Evolutionary conservation across 331 rosid species (phyloP), one percentile per base, ranked within the genome.

Genomic region (Quercus tomentella): DNA sequence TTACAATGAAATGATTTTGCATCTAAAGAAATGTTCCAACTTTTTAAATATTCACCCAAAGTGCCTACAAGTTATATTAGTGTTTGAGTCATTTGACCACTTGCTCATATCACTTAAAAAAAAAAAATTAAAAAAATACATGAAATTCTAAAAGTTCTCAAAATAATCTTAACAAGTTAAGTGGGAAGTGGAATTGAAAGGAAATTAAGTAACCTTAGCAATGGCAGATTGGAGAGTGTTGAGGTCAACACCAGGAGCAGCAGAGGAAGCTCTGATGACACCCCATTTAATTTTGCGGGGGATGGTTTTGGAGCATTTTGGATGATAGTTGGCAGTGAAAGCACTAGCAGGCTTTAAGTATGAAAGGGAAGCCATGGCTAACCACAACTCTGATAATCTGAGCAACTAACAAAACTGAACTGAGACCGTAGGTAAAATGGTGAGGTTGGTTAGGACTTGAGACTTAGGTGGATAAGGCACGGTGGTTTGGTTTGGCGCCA

Each of bases 181-280:
- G 49, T 9, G n/a, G 12, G 18, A 7, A 18, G 18, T 8, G 9
- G 54, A 52, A 41, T 2, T 20, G 8, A 26, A 20, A 21, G 7
- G 6, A 68, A 35, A 49, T 49, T 49, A 23, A 52, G 78, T 41
- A 76, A 93, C 97, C 99, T 91, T 87, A 73, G 86, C 78, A 83
- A 95, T 84, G 86, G 99, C 94, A 76, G 93, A 90, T 79, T 90
- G 76, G 41, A 95, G 97, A 66, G 86, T 83, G 15, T 87, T 88
- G 85, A 95, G 93, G 71, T 91, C 96, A 6, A 91, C 90, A 4
- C 91, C 90, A 23, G 97, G 90, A 69, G 92, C 91, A 52, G 96
- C 91, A 54, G 97, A 85, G 82, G 94, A 92, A 77, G 96, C 90
- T 68, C 83, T 82, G 56, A 62, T 70, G 55, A 49, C 55, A 62